These are phyloP conservation scores for Orbilia quercus DNA, from an alignment of 2,329 filamentous ascomycete species.

Conservation along the genomic window DNA sequence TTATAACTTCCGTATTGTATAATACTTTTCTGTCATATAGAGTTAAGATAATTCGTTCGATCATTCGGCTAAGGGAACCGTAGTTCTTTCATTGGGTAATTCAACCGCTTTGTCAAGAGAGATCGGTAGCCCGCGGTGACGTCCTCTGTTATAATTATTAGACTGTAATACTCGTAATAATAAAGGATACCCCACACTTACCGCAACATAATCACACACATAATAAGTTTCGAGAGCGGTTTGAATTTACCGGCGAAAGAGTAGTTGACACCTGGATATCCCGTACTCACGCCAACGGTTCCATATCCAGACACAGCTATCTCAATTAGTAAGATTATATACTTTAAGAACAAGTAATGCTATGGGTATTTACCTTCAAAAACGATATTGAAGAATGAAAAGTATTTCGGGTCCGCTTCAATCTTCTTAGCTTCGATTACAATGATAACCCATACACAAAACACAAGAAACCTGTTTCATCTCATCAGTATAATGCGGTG, in stretches of 20 bases:
- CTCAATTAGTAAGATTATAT: background rate
- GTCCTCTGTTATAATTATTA: slow-evolving; percentile 18
- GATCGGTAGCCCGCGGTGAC: slow-evolving; percentile 50
- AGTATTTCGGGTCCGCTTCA: slow-evolving; percentile 53
- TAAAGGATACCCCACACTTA: slow-evolving; percentile 5
- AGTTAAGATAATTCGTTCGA: background rate
- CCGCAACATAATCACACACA: slow-evolving; percentile 58
- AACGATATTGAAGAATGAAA: slow-evolving; percentile 58
- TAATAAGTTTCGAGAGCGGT: slow-evolving; percentile 56
- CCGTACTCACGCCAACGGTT: slow-evolving; percentile 58
- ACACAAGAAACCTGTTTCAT: slow-evolving; percentile 37
- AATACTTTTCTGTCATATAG: background rate
- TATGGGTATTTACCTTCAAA: slow-evolving; percentile 56
- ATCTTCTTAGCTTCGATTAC: slow-evolving; percentile 57
- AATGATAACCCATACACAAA: slow-evolving; percentile 47
- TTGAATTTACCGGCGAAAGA: slow-evolving; percentile 58
- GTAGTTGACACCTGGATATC: slow-evolving; percentile 55
- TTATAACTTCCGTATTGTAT: background rate
- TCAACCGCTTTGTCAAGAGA: slow-evolving; percentile 49
- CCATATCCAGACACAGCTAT: slow-evolving; percentile 58
- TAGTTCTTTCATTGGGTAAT: slow-evolving; percentile 21
- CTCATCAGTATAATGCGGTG: background rate
- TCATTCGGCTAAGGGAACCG: background rate
- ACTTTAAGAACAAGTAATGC: background rate
- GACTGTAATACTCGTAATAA: no score